Conservation (phyloP, 768 basidiomycete species). For the Kwoniella botswanensis region DNA sequence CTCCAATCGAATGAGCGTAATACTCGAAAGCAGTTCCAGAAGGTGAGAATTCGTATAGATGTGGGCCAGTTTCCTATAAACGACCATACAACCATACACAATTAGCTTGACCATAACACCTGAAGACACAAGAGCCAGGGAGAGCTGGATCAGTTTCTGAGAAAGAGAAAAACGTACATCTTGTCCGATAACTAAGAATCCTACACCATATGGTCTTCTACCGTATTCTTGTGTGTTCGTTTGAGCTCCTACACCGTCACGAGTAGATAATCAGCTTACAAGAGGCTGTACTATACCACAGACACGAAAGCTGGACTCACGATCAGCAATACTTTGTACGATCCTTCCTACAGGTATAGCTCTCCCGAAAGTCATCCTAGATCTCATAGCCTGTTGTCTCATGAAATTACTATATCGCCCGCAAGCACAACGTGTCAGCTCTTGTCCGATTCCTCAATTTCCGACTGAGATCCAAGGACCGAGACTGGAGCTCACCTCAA, state of each 20-base stretch:
- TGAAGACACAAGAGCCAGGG: too few relatives aligned
- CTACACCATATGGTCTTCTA: conserved; percentile 94
- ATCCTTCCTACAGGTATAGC: conserved; percentile 92
- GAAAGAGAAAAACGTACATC: conserved; percentile 62
- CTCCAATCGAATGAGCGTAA: conserved; percentile 97
- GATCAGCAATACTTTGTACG: conserved; percentile 91
- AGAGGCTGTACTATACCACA: too few relatives aligned
- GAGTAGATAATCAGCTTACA: conserved; percentile 6
- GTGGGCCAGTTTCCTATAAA: conserved; percentile 80
- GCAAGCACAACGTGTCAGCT: neutral
- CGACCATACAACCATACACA: neutral
- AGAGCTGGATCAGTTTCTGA: neutral
- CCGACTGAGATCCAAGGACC: neutral
- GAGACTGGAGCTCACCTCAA: conserved; percentile 69
- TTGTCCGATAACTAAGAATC: conserved; percentile 94
- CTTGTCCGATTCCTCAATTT: neutral
- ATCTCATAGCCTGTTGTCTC: conserved; percentile 97
- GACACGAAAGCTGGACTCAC: conserved; percentile 63
- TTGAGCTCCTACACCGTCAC: conserved; percentile 76
- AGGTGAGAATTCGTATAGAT: conserved; percentile 97
- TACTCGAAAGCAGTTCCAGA: conserved; percentile 97
- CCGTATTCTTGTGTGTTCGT: conserved; percentile 99
- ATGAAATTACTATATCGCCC: conserved; percentile 83
- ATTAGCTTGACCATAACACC: neutral
- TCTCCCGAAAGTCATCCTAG: conserved; percentile 92